Percentiles rank a stretch among this genome's conserved stretches.
Conservation (phyloP, 768 basidiomycete species). For the Kwoniella dejecticola region DNA sequence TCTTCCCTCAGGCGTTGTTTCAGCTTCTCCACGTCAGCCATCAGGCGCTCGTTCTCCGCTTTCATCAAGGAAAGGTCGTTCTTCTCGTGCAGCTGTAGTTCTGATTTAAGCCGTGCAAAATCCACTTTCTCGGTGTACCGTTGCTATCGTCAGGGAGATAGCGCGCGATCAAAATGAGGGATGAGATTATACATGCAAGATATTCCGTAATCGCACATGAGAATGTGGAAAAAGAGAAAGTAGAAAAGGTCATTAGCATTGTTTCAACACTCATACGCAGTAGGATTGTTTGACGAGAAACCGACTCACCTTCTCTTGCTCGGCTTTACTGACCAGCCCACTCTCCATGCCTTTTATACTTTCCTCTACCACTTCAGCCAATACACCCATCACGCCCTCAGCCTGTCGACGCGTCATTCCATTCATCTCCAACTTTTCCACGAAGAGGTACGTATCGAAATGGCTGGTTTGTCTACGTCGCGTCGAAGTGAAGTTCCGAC, state of each 20-base stretch:
- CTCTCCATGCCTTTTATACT: constrained; percentile 92
- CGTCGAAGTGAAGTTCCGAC: constrained; percentile 20
- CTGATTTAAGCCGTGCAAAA: constrained; percentile 94
- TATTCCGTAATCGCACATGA: too few relatives aligned
- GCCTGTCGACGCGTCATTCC: constrained; percentile 88
- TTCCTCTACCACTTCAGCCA: constrained; percentile 97
- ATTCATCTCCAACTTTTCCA: constrained; percentile 82
- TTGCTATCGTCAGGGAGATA: constrained; percentile 33
- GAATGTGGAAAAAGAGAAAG: too few relatives aligned
- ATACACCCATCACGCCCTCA: constrained; percentile 94
- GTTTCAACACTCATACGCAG: too few relatives aligned
- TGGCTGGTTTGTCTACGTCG: constrained; percentile 57
- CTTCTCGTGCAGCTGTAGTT: constrained; percentile 93
- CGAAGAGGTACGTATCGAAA: constrained; percentile 95
- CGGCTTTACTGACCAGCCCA: constrained; percentile 92
- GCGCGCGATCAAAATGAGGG: background rate
- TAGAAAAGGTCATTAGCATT: too few relatives aligned
- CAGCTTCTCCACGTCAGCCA: constrained; percentile 87
- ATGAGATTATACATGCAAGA: too few relatives aligned
- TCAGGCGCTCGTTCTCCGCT: constrained; percentile 90
- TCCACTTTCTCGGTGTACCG: constrained; percentile 67
- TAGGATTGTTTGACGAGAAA: background rate
- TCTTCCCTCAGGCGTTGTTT: constrained; percentile 92
- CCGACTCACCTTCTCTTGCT: constrained; percentile 91
- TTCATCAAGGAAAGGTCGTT: constrained; percentile 94